A percentile compares a stretch with the other conserved stretches of the same genome.
Evolutionary conservation across 1,284 basidiomycete species (phyloP).

Genomic region (Austropuccinia psidii): DNA sequence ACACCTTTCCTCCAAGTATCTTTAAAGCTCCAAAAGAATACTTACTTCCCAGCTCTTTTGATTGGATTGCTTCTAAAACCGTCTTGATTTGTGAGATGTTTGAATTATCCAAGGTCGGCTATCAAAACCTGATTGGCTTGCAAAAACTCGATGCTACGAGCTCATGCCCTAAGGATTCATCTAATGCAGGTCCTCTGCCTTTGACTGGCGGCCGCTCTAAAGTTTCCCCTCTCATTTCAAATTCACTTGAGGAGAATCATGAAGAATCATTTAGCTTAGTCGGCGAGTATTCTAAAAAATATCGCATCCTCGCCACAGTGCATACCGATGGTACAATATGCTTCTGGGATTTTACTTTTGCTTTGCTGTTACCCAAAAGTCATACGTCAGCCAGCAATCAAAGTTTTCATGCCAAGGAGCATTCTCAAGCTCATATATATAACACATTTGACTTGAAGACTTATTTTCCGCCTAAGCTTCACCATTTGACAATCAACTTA

Average conservation of each 20-base stretch:
- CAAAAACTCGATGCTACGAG: neutral
- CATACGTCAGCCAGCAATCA: neutral
- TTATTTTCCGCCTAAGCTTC: constrained; percentile 16
- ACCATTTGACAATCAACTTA: constrained; percentile 25
- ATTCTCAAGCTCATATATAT: too few species aligned
- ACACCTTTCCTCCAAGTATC: constrained; percentile 18
- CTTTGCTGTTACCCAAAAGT: constrained; percentile 1
- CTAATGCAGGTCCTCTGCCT: neutral
- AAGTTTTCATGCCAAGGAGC: neutral
- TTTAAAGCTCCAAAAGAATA: constrained; percentile 5
- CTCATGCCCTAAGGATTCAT: neutral
- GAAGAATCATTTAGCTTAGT: constrained; percentile 7
- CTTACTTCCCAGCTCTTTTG: constrained; percentile 19
- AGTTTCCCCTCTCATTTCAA: neutral
- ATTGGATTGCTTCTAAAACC: constrained; percentile 35
- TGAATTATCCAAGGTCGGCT: constrained; percentile 18
- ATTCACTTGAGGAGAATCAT: constrained; percentile 4
- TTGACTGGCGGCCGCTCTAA: constrained; percentile 16
- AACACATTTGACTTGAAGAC: constrained; percentile 10
- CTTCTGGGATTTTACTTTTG: constrained; percentile 33
- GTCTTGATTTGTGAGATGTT: constrained; percentile 23
- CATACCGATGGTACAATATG: constrained; percentile 24
- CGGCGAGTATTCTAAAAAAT: constrained; percentile 7
- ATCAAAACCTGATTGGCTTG: constrained; percentile 15
- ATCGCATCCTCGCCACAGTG: constrained; percentile 19